phyloP scores from a whole-genome alignment of 345 rosid species.

The Dipteronia dyeriana region DNA sequence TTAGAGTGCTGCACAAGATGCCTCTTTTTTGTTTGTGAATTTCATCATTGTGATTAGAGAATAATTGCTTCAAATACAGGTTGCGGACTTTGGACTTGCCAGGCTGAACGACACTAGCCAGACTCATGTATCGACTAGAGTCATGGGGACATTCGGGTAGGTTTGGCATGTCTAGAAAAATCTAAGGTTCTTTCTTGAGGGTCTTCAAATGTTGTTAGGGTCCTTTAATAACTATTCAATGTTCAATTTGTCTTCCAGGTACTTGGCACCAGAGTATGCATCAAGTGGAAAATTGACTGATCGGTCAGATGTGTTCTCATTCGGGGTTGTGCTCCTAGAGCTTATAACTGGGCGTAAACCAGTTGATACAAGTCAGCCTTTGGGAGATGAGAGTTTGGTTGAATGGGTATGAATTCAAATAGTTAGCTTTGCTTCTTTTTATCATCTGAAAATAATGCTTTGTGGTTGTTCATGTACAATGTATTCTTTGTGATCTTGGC shows the following conservation, averaged over 20 bases:
- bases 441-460: background rate
- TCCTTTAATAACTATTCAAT: background rate
- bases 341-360: constrained; percentile 95
- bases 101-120: constrained; percentile 74
- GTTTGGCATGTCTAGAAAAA: constrained; percentile 29
- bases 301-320: constrained; percentile 93
- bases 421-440: constrained; percentile 3
- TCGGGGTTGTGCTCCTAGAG: constrained; percentile 95
- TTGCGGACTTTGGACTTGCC: constrained; percentile 98
- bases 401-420: constrained; percentile 74
- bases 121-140: constrained; percentile 98
- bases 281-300: constrained; percentile 93
- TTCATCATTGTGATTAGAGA: background rate
- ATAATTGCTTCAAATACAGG: constrained; percentile 42
- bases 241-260: constrained; percentile 47
- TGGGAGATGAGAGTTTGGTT: constrained; percentile 97
- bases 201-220: no score
- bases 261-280: constrained; percentile 96
- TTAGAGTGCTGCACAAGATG: background rate
- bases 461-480: background rate
- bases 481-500: constrained; percentile 14
- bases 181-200: no score
- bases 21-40: background rate
- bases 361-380: constrained; percentile 71
- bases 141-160: constrained; percentile 98